Evolutionary conservation across 371 early-diverging fungal species (phyloP), one percentile per base, ranked within the genome.

Genomic region (Dichotomocladium elegans): DNA sequence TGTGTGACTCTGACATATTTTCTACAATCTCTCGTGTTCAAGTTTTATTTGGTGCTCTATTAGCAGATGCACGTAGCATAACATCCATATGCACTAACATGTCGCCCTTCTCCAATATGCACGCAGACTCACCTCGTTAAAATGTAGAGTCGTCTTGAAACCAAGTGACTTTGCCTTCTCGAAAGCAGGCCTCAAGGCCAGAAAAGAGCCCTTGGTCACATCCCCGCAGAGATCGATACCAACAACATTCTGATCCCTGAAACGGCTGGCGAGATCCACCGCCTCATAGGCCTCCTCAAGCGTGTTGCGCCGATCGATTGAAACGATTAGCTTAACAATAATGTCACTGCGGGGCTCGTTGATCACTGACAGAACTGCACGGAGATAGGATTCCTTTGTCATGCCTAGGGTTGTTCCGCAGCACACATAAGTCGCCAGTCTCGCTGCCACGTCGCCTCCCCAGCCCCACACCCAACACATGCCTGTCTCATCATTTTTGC

Each of bases 181-280:
- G 44, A 87, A 70, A 2, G 85, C 85, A 9, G 79, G 80, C 40
- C 60, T 63, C 15, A 81, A 35, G 9, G 27, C 58, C 11, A 60
- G 54, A 64, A 82, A 77, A 12, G 60, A 55, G 1, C 82, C 85
- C 12, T 47, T 58, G 22, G 53, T 56, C 9, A 73, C 76, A 61
- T 87, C 79, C 21, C 86, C 86, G 56, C 85, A 84, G 7, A 87
- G 69, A 61, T 87, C 87, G 19, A 87, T 70, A 4, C 82, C 87
- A 0, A 87, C 82, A 1, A 85, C 61, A 40, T 74, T 78, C 2
- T 53, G 55, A 11, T 66, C 53, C 15, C 67, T 58, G 53, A 70
- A 77, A 12, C 57, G 40, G 15, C 10, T 21, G 3, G 86, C 87
- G 31, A 85, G 64, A 50, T 77, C 70, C 9, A 85, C 77, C 1